Evolutionary conservation across 1,284 basidiomycete genomes (phyloP).

Genomic region (Fomitopsis betulina): DNA sequence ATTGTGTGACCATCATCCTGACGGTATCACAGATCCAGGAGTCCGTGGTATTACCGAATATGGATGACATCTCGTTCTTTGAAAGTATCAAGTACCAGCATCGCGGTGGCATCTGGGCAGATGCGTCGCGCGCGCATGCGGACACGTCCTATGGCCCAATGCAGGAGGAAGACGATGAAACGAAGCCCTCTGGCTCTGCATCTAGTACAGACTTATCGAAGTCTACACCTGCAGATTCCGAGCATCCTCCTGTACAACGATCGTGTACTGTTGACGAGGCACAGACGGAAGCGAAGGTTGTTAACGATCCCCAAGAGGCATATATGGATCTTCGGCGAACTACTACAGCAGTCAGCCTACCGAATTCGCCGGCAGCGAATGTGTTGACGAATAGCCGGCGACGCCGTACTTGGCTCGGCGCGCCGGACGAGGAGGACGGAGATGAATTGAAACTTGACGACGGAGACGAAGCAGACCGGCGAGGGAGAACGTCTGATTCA

Average conservation of each 20-base stretch:
- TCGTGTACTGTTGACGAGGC: conserved; percentile 30
- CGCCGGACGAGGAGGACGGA: conserved; percentile 20
- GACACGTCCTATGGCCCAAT: conserved; percentile 14
- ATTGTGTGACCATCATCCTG: background rate
- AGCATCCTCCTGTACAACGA: conserved; percentile 20
- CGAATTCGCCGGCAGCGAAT: conserved; percentile 9
- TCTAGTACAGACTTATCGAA: conserved; percentile 18
- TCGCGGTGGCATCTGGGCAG: conserved; percentile 90
- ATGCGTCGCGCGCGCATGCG: conserved; percentile 56
- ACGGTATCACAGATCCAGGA: conserved; percentile 71
- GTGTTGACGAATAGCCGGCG: conserved; percentile 16
- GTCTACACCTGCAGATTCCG: conserved; percentile 15
- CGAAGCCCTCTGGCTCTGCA: conserved; percentile 14
- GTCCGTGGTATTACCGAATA: conserved; percentile 92
- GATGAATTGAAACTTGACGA: conserved; percentile 17
- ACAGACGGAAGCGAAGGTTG: conserved; percentile 4
- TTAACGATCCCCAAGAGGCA: conserved; percentile 7
- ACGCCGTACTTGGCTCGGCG: conserved; percentile 36
- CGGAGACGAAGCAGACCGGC: conserved; percentile 3
- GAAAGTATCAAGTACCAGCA: conserved; percentile 63
- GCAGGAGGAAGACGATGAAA: conserved; percentile 15
- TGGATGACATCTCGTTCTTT: conserved; percentile 98
- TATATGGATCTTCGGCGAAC: conserved; percentile 13
- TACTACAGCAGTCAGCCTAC: conserved; percentile 10
- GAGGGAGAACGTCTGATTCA: conserved; percentile 6